phyloP scores from a whole-genome alignment of 305 asterid species.

The Euphrasia arctica region DNA sequence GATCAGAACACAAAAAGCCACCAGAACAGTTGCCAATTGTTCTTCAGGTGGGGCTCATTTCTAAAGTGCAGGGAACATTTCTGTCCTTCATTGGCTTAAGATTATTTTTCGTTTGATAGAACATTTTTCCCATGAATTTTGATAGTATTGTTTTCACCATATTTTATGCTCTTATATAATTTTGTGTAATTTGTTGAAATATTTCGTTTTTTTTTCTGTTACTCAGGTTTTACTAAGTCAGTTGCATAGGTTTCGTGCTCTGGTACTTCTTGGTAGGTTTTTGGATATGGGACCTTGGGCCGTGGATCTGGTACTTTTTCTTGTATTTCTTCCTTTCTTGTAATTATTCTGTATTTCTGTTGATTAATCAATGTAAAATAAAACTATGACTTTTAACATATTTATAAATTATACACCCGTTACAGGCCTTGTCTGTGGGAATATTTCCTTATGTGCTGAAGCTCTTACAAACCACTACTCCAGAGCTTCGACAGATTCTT shows the following conservation, averaged over 20 bases:
- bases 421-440: conserved; percentile 95
- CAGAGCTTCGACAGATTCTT: conserved; percentile 96
- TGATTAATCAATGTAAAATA: conserved; percentile 23
- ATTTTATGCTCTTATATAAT: conserved; percentile 1
- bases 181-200: conserved; percentile 1
- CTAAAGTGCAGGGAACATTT: not conserved
- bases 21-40: conserved; percentile 99
- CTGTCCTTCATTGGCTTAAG: conserved; percentile 13
- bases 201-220: conserved; percentile 18
- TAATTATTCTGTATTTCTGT: not conserved
- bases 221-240: conserved; percentile 95
- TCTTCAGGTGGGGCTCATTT: conserved; percentile 69
- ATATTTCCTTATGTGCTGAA: conserved; percentile 97
- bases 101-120: conserved; percentile 1
- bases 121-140: not conserved
- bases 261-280: conserved; percentile 99
- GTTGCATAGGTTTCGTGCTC: conserved; percentile 97
- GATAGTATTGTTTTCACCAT: conserved; percentile 7
- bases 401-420: conserved; percentile 3
- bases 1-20: conserved; percentile 92
- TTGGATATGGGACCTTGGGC: conserved; percentile 99
- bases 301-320: conserved; percentile 81
- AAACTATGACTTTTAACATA: conserved; percentile 8
- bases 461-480: conserved; percentile 93
- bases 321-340: conserved; percentile 16